These are phyloP conservation scores for Erodium trifolium DNA, from an alignment of 441 rosid species.

Conservation along the genomic window DNA sequence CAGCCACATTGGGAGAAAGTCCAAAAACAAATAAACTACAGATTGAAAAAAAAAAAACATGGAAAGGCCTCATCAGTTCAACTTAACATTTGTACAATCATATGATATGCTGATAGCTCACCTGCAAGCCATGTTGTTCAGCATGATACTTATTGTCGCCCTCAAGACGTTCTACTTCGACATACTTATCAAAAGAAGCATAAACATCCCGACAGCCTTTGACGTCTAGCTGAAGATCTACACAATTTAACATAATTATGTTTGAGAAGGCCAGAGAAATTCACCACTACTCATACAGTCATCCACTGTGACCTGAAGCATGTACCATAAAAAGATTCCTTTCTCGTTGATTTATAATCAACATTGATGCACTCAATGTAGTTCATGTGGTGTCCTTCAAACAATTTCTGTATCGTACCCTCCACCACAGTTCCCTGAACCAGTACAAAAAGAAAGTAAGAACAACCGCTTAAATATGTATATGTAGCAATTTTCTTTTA, in stretches of 20 bases:
- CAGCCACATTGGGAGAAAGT: not conserved
- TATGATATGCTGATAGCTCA: conserved; percentile 18
- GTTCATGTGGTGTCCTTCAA: conserved; percentile 76
- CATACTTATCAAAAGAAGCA: conserved; percentile 93
- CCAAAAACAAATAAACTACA: not conserved
- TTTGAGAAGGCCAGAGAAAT: not conserved
- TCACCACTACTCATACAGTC: conserved; percentile 18
- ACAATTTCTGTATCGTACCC: conserved; percentile 63
- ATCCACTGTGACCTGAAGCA: conserved; percentile 14
- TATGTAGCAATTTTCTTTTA: not conserved
- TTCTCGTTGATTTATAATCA: conserved; percentile 64
- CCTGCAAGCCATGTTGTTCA: conserved; percentile 91
- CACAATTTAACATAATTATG: conserved; percentile 15
- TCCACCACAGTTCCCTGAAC: conserved; percentile 70
- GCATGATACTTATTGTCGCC: conserved; percentile 95
- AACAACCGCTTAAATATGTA: not conserved
- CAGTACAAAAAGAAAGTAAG: not conserved
- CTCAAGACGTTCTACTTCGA: conserved; percentile 96
- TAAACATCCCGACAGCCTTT: conserved; percentile 80
- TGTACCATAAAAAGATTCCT: conserved; percentile 68
- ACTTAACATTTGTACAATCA: not conserved
- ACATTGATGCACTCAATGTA: conserved; percentile 72
- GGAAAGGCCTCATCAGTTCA: not conserved
- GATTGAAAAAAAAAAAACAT: not conserved
- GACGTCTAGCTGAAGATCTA: conserved; percentile 50